Percentiles rank a stretch among this genome's conserved stretches.
phyloP scores from a whole-genome alignment of 495 filamentous ascomycete genomes.

The Lophiotrema nucula region DNA sequence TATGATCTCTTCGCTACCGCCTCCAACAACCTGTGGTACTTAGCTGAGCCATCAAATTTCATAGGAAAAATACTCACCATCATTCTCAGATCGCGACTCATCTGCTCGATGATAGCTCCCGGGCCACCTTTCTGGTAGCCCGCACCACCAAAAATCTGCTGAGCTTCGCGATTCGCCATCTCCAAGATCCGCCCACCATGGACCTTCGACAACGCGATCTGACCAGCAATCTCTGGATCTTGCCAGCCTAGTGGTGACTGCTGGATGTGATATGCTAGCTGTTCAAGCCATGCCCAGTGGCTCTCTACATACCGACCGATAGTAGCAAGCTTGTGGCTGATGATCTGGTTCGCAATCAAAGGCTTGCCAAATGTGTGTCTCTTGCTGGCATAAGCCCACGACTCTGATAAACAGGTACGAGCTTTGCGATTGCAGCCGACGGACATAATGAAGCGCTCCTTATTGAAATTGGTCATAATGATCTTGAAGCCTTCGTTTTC shows the following conservation, averaged over 20 bases:
- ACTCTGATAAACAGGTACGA: constrained; percentile 36
- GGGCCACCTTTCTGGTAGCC: constrained; percentile 55
- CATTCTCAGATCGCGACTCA: constrained; percentile 56
- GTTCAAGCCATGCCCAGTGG: constrained; percentile 50
- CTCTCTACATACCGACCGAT: constrained; percentile 42
- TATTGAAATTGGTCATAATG: constrained; percentile 46
- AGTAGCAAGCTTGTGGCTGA: constrained; percentile 40
- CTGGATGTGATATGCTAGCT: constrained; percentile 44
- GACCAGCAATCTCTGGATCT: constrained; percentile 40
- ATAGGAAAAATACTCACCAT: constrained; percentile 37
- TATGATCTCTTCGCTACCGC: constrained; percentile 60
- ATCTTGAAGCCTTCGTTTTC: constrained; percentile 43
- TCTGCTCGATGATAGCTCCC: constrained; percentile 56
- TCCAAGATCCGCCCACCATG: constrained; percentile 56
- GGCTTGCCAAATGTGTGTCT: constrained; percentile 44
- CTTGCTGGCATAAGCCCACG: constrained; percentile 40
- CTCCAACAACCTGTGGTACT: constrained; percentile 47
- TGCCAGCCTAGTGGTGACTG: constrained; percentile 38
- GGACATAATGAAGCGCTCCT: constrained; percentile 43
- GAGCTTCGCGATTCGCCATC: constrained; percentile 57
- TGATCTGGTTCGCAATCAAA: constrained; percentile 42
- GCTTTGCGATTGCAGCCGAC: constrained; percentile 42
- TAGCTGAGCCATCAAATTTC: not conserved
- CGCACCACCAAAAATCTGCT: constrained; percentile 60
- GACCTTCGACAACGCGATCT: constrained; percentile 53